Evolutionary conservation across 2,329 filamentous ascomycete genomes (phyloP), one percentile per base, ranked within the genome.

Genomic region (Thermoascus crustaceus): DNA sequence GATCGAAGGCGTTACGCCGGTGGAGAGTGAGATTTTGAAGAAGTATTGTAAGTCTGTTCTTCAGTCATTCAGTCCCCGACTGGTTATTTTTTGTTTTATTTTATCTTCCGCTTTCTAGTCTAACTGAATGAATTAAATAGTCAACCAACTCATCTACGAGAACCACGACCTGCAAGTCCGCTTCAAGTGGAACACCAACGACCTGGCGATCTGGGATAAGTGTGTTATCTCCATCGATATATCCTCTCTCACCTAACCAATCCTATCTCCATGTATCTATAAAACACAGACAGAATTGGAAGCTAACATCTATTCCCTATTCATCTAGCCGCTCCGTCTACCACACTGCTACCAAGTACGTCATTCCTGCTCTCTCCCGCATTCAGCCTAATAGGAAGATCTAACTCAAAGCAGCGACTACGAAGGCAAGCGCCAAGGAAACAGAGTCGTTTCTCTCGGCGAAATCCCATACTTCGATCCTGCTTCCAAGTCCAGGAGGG

Each of bases 261-360:
- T n/a, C n/a, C n/a, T n/a, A n/a, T n/a, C n/a, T n/a, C n/a, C n/a
- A n/a, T n/a, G n/a, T n/a, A n/a, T n/a, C n/a, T n/a, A n/a, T n/a
- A n/a, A n/a, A n/a, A n/a, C n/a, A n/a, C n/a, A n/a, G n/a, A n/a
- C n/a, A n/a, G n/a, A n/a, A n/a, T n/a, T n/a, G n/a, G n/a, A n/a
- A n/a, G n/a, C n/a, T n/a, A n/a, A n/a, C n/a, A n/a, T n/a, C n/a
- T n/a, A n/a, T n/a, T n/a, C n/a, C n/a, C n/a, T n/a, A n/a, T n/a
- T n/a, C n/a, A n/a, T n/a, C 25, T 29, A 72, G 72, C 43, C 56
- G 69, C 8, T 66, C 60, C 17, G 65, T 66, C 3, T 72, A 68
- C 46, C 69, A 74, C 40, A 63, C 65, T 3, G 69, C 69, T 0
- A 73, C 68, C 1, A 63, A 64, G 19, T 29, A 29, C 5, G 25